Conservation (phyloP, 148 eudicot genomes). For the Rheum nobile region DNA sequence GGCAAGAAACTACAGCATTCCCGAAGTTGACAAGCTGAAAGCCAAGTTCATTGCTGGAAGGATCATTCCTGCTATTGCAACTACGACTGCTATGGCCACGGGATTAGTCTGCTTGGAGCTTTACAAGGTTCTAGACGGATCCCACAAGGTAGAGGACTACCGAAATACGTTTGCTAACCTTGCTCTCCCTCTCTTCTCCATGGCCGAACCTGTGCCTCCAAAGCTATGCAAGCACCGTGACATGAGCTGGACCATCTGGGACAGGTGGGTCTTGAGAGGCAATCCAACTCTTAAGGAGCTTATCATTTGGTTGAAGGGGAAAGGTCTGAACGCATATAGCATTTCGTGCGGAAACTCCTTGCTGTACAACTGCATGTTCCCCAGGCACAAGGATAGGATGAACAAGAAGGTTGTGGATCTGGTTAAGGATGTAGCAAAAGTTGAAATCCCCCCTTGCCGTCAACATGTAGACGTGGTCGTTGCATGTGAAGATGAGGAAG, state of each 20-base stretch:
- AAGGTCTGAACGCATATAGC: too few relatives aligned
- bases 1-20: constrained; percentile 84
- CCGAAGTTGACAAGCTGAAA: constrained; percentile 84
- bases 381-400: too few relatives aligned
- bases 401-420: too few relatives aligned
- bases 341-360: too few relatives aligned
- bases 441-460: too few relatives aligned
- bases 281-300: constrained; percentile 62
- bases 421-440: too few relatives aligned
- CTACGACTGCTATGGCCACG: constrained; percentile 81
- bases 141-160: constrained; percentile 73
- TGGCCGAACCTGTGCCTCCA: constrained; percentile 82
- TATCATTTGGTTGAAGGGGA: too few relatives aligned
- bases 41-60: constrained; percentile 92
- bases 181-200: constrained; percentile 81
- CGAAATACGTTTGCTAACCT: constrained; percentile 83
- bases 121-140: constrained; percentile 63
- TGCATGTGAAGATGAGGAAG: too few relatives aligned
- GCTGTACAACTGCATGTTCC: too few relatives aligned
- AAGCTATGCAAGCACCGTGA: constrained; percentile 69
- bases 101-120: constrained; percentile 94
- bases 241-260: constrained; percentile 90
- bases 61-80: constrained; percentile 92
- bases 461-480: too few relatives aligned
- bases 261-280: constrained; percentile 58